A percentile compares a stretch with the other conserved stretches of the same genome.
Evolutionary conservation across 768 basidiomycete species (phyloP).

Genomic region (Pleurotus ostreatus): DNA sequence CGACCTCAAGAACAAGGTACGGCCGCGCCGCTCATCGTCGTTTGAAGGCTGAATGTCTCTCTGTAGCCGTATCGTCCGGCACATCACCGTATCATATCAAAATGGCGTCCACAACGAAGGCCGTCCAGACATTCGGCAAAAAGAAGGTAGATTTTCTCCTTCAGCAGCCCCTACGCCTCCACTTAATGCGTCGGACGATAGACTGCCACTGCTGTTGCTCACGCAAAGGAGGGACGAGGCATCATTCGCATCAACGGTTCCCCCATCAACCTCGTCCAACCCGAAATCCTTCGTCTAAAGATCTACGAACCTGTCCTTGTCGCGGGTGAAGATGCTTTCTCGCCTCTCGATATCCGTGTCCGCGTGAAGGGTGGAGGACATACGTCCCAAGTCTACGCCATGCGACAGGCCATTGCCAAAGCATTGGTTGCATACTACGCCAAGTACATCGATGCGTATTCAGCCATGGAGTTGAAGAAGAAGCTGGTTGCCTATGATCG

Average conservation of each 20-base stretch:
- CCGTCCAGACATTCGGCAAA: constrained; percentile 99
- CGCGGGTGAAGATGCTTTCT: constrained; percentile 85
- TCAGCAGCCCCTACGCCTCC: neutral
- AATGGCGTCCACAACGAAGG: constrained; percentile 76
- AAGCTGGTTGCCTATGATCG: constrained; percentile 94
- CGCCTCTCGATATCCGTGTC: constrained; percentile 89
- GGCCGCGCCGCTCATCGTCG: constrained; percentile 8
- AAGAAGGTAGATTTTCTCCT: constrained; percentile 75
- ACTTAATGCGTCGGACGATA: constrained; percentile 24
- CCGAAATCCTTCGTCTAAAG: constrained; percentile 95
- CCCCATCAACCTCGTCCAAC: constrained; percentile 93
- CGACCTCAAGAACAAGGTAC: constrained; percentile 42
- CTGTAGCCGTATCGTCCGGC: constrained; percentile 17
- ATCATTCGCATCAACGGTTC: constrained; percentile 96
- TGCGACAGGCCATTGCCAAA: constrained; percentile 98
- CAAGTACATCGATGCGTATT: constrained; percentile 97
- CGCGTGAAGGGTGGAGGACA: constrained; percentile 99
- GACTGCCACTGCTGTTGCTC: constrained; percentile 98
- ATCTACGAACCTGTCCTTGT: constrained; percentile 97
- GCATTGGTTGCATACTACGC: constrained; percentile 97
- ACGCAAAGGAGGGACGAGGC: constrained; percentile 94
- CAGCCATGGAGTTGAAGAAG: constrained; percentile 98
- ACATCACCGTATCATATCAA: constrained; percentile 30
- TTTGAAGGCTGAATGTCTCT: constrained; percentile 11
- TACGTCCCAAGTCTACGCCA: constrained; percentile 97